These are phyloP conservation scores for Zymoseptoria crescenta DNA, from an alignment of 2,329 filamentous ascomycete genomes.

Conservation along the genomic window DNA sequence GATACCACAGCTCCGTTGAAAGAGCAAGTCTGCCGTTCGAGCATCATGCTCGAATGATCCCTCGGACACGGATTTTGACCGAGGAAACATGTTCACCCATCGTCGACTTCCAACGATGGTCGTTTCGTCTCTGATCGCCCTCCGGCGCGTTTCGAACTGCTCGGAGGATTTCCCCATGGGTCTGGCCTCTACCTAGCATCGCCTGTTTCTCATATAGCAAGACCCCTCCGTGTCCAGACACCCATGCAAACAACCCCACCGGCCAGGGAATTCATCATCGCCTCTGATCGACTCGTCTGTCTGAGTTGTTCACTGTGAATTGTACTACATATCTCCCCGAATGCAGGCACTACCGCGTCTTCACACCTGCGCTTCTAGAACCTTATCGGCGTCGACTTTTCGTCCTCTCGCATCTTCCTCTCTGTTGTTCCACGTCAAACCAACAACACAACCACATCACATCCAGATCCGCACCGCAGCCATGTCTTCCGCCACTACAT, in stretches of 20 bases:
- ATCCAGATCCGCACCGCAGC: constrained; percentile 18
- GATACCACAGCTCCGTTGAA: too few species aligned
- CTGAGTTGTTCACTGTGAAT: neutral
- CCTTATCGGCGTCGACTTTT: neutral
- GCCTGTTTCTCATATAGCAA: too few species aligned
- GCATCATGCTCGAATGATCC: too few species aligned
- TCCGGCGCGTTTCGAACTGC: too few species aligned
- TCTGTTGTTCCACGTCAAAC: neutral
- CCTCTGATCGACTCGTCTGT: neutral
- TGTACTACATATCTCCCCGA: neutral
- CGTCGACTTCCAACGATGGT: too few species aligned
- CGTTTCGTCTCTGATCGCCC: too few species aligned
- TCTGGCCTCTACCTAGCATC: too few species aligned
- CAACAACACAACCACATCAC: neutral
- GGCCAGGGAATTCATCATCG: neutral
- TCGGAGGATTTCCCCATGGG: too few species aligned
- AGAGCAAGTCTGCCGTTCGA: too few species aligned
- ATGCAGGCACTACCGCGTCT: neutral
- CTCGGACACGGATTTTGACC: too few species aligned
- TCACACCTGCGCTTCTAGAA: neutral
- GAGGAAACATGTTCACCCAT: too few species aligned
- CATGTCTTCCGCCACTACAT: constrained; percentile 62
- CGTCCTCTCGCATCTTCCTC: neutral
- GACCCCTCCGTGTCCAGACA: too few species aligned
- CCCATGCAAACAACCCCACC: neutral